A percentile compares a stretch with the other conserved stretches of the same genome.
Evolutionary conservation across 495 filamentous ascomycete species (phyloP).

Genomic region (Sphaerosporella brunnea): DNA sequence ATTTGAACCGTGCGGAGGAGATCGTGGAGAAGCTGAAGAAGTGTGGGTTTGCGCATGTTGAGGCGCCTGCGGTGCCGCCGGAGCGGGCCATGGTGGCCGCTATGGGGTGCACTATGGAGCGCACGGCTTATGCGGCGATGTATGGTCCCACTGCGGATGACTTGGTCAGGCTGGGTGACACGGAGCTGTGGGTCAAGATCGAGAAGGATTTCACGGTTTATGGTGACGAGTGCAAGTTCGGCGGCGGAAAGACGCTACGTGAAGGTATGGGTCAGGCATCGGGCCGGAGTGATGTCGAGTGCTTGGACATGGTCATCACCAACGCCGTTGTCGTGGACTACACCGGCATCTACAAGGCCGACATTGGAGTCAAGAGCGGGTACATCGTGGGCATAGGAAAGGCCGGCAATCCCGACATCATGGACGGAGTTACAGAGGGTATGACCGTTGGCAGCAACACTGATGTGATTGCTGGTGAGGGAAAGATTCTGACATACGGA

Average conservation of each 20-base stretch:
- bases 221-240: conserved; percentile 91
- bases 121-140: conserved; percentile 65
- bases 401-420: conserved; percentile 90
- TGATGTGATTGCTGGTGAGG: conserved; percentile 89
- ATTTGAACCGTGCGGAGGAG: conserved; percentile 39
- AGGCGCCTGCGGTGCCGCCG: conserved; percentile 34
- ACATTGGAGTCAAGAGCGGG: conserved; percentile 86
- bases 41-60: conserved; percentile 62
- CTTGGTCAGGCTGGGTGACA: conserved; percentile 59
- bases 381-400: conserved; percentile 85
- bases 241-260: conserved; percentile 81
- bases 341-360: conserved; percentile 88
- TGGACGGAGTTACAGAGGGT: conserved; percentile 64
- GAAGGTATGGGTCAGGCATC: conserved; percentile 95
- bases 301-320: conserved; percentile 72
- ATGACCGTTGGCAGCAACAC: conserved; percentile 82
- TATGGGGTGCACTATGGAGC: conserved; percentile 64
- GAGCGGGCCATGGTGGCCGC: conserved; percentile 36
- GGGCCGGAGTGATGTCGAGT: conserved; percentile 49
- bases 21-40: conserved; percentile 47
- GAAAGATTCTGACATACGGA: conserved; percentile 83
- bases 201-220: conserved; percentile 74
- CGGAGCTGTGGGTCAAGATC: conserved; percentile 80
- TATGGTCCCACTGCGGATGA: conserved; percentile 89
- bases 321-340: conserved; percentile 88